Base-by-base conservation (phyloP, 73 alveolate genomes). In the Paramecium primaurelia region DNA sequence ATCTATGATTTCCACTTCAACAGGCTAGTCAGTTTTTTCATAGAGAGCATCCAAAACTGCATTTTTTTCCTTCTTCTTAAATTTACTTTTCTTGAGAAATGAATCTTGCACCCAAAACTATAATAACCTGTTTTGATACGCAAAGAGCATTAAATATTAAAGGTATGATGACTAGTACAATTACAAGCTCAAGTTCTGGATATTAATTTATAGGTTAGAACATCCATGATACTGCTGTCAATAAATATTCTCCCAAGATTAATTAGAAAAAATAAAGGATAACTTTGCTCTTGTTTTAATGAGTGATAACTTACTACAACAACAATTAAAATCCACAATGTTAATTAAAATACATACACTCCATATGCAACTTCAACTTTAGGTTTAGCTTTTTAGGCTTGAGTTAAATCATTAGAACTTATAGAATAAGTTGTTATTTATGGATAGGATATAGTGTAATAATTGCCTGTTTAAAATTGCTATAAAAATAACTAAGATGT, bases 41-140 rank as follows among this genome's bases (percentile, higher is more conserved):
- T 80, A 80, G 3, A 80, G 54, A 8, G 91, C 91, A n/a, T 80
- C 91, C 32, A 80, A 80, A 3, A 80, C 91, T 28, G 32, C 22
- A 14, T 25, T 28, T 80, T 80, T 80, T 49, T 80, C 91, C 18
- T 80, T 80, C 14, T 80, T 80, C 49, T 80, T 44, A 47, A 80
- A 80, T 80, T 80, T 80, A 25, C 73, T 80, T 36, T 80, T 80
- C 47, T 80, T 80, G 18, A 80, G 73, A 36, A 80, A 80, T n/a
- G 91, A 80, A 49, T 80, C 91, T 80, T 80, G 73, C 6, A 80
- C 58, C 91, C 91, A 80, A 36, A 80, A 80, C 84, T 64, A 64
- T 34, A 64, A 64, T 32, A 64, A 32, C 84, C 42, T 12, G 42
- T 32, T 32, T 64, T 32, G 42, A 34, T 64, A 64, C 84, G 30